Conservation (phyloP, 495 filamentous ascomycete genomes). For the Lasiosphaeria hispida region DNA sequence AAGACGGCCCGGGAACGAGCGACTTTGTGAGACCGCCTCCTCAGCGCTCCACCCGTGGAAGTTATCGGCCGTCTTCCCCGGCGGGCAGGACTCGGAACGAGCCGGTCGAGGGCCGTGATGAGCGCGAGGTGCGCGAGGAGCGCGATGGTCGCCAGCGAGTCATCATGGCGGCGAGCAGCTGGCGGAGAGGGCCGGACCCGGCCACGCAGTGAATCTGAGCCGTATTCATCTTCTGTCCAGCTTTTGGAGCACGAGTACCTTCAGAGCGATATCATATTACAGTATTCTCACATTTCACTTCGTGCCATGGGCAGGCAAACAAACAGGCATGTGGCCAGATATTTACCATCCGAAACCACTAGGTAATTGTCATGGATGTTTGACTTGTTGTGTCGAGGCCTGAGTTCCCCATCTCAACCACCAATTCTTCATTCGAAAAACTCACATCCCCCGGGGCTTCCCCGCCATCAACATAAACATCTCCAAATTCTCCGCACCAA, state of each 20-base stretch:
- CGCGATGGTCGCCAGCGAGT: constrained; percentile 14
- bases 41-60: not conserved
- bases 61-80: not conserved
- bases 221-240: too few relatives aligned
- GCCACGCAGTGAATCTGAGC: constrained; percentile 4
- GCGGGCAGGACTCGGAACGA: constrained; percentile 9
- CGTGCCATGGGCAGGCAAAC: too few relatives aligned
- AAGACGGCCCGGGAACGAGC: constrained; percentile 2
- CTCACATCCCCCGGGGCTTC: not conserved
- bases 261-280: not conserved
- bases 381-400: too few relatives aligned
- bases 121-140: constrained; percentile 13
- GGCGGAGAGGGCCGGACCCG: constrained; percentile 11
- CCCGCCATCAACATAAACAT: too few relatives aligned
- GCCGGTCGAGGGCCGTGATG: too few relatives aligned
- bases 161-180: constrained; percentile 20
- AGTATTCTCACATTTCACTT: too few relatives aligned
- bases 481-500: constrained; percentile 1
- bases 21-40: not conserved
- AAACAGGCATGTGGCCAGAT: too few relatives aligned
- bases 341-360: too few relatives aligned
- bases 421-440: not conserved
- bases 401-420: too few relatives aligned
- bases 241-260: not conserved
- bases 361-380: too few relatives aligned